Evolutionary conservation across 2,329 filamentous ascomycete genomes (phyloP), one percentile per base, ranked within the genome.

Genomic region (Beauveria varroae): DNA sequence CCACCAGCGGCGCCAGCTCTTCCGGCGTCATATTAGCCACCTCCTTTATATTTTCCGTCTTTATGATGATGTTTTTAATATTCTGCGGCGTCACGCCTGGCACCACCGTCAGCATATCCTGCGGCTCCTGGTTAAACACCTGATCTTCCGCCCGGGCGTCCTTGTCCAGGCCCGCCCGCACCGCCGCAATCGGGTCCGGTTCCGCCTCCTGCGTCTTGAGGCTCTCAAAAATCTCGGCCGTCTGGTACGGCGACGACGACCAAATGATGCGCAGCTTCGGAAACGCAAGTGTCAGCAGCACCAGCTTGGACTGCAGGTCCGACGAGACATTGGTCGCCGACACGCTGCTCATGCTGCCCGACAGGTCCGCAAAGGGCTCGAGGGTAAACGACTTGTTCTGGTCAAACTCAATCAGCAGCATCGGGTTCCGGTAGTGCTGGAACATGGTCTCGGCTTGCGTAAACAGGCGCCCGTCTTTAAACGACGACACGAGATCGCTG

Each of bases 381-480:
- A 99, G 86, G 0, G 93, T 98, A 74, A 99, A 99, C 4, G 91
- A 93, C 73, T 96, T 97, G 77, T 96, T 93, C 71, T 96, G 90
- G 72, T 97, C 93, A 73, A 99, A 99, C 74, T 99, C 95, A 70
- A 99, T 98, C 50, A 99, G 84, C 7, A 99, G 85, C 84, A 98
- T 90, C 0, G 92, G 89, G 66, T 76, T 86, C 70, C 89, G 89
- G 83, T 99, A 99, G 76, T 98, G 87, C 72, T 91, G 86, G 63
- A 96, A 88, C 93, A 99, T 98, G 53, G 89, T 87, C 75, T 98
- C 93, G 46, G 89, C 89, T 78, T 99, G 95, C 67, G 86, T 90
- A 78, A 91, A 99, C 16, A 99, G 82, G 2, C 95, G 88, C 14
- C 95, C 95, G 72, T 96, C 93, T 67, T 88, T 88, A 76, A 99